A percentile compares a stretch with the other conserved stretches of the same genome.
phyloP scores from a whole-genome alignment of 2,329 filamentous ascomycete species.

The Paecilomyces sp. region DNA sequence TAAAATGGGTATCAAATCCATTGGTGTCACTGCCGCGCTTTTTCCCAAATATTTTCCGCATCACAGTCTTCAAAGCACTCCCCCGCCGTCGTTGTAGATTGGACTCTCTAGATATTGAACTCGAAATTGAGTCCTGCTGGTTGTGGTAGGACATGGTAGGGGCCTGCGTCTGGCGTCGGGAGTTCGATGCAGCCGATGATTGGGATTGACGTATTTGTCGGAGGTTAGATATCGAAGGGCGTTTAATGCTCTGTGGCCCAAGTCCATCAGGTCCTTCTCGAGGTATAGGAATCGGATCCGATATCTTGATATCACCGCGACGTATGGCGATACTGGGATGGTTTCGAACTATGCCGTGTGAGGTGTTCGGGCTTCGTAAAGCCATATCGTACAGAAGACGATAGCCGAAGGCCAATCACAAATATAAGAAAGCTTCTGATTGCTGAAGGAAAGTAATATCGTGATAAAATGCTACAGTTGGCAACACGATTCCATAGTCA shows the following conservation, averaged over 20 bases:
- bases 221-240: slow-evolving; percentile 5
- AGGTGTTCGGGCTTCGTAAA: not conserved
- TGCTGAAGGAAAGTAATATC: not conserved
- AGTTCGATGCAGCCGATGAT: slow-evolving; percentile 1
- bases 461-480: not conserved
- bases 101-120: slow-evolving; percentile 13
- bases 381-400: not conserved
- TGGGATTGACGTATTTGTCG: slow-evolving; percentile 3
- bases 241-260: slow-evolving; percentile 6
- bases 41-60: slow-evolving; percentile 37
- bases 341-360: slow-evolving; percentile 3
- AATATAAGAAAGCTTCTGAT: not conserved
- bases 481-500: not conserved
- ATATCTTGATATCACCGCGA: slow-evolving; percentile 23
- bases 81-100: slow-evolving; percentile 30
- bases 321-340: slow-evolving; percentile 10
- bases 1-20: not conserved
- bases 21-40: slow-evolving; percentile 15
- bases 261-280: slow-evolving; percentile 8
- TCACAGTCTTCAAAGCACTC: slow-evolving; percentile 36
- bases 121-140: slow-evolving; percentile 17
- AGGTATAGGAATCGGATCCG: slow-evolving; percentile 13
- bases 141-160: slow-evolving; percentile 8
- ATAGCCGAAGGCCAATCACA: not conserved
- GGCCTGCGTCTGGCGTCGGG: slow-evolving; percentile 4